Base-by-base conservation (phyloP, 2,329 filamentous ascomycete genomes). In the Aspergillus chevalieri region DNA sequence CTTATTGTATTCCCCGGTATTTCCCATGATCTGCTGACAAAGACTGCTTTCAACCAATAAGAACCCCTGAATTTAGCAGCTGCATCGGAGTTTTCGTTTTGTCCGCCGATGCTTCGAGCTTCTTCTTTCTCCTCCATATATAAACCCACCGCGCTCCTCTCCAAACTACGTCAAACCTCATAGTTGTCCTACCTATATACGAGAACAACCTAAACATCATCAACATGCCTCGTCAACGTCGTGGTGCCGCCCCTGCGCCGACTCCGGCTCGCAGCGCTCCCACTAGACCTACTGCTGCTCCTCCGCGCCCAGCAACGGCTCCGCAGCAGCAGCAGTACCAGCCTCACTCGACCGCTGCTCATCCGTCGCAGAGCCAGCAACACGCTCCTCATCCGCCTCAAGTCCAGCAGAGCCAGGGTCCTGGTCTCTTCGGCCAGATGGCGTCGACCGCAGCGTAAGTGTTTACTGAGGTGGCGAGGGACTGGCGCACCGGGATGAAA, bases 391-490 rank as follows among this genome's bases (percentile, higher is more conserved):
- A 67, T 53, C 74, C 63, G 47, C 63, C 69, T 28, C 65, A 68
- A 28, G 67, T 66, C 45, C 71, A 74, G 53, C 75, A 72, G 58
- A 73, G 76, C 47, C 79, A 85, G 58, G 88, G 90, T 24, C 85
- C 89, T 4, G 92, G 93, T 56, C 79, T 98, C 9, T 89, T 98
- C 61, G 92, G 89, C 52, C 89, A 97, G 79, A 96, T 98, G 87
- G 93, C 93, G 59, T 90, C 85, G 68, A 98, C 93, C 50, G 93
- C 93, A 71, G 93, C 93, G 92, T 97, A 85, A 77, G 90, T 84
- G 10, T 50, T 55, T 55, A 55, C 44, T 10, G 41, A 43, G 26
- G 15, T 44, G 21, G 22, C 21, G 21, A 17, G 19, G 4, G 4
- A 22, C 21, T 22, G 4, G 21, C 4, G 21, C 12, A 22, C 14